Percentiles rank a stretch among this genome's conserved stretches.
phyloP scores from a whole-genome alignment of 2,329 filamentous ascomycete genomes.

The Phaeophleospora eucalypticola region DNA sequence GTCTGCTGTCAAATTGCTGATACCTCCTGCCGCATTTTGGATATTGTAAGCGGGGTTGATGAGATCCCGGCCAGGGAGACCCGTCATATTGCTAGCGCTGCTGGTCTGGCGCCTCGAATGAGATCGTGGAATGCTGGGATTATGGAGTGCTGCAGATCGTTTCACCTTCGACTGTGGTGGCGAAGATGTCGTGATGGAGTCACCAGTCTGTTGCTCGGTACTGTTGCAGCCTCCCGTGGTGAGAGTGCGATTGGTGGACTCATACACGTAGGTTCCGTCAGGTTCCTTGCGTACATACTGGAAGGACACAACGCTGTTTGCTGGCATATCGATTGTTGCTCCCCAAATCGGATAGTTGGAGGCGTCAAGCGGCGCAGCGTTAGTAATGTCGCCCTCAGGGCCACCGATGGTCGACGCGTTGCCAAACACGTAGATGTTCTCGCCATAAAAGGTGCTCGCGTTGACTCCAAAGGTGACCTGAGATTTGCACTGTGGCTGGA shows the following conservation, averaged over 20 bases:
- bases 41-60: constrained; percentile 63
- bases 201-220: constrained; percentile 6
- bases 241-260: constrained; percentile 30
- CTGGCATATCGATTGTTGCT: constrained; percentile 31
- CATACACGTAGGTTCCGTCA: constrained; percentile 32
- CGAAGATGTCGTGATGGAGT: constrained; percentile 15
- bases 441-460: constrained; percentile 32
- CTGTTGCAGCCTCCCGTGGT: constrained; percentile 31
- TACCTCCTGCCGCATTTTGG: constrained; percentile 53
- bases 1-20: constrained; percentile 52
- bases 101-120: constrained; percentile 17
- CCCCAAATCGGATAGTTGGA: constrained; percentile 35
- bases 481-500: constrained; percentile 54
- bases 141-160: constrained; percentile 13
- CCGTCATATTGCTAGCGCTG: constrained; percentile 34
- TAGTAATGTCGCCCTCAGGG: constrained; percentile 21
- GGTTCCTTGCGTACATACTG: constrained; percentile 31
- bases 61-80: constrained; percentile 60
- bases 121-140: constrained; percentile 10
- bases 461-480: constrained; percentile 33
- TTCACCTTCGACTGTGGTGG: constrained; percentile 25
- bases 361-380: constrained; percentile 28
- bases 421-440: constrained; percentile 35
- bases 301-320: constrained; percentile 30
- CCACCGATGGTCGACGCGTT: constrained; percentile 31